Base-by-base conservation (phyloP, 2,329 filamentous ascomycete genomes). In the Elsinoe necatrix region DNA sequence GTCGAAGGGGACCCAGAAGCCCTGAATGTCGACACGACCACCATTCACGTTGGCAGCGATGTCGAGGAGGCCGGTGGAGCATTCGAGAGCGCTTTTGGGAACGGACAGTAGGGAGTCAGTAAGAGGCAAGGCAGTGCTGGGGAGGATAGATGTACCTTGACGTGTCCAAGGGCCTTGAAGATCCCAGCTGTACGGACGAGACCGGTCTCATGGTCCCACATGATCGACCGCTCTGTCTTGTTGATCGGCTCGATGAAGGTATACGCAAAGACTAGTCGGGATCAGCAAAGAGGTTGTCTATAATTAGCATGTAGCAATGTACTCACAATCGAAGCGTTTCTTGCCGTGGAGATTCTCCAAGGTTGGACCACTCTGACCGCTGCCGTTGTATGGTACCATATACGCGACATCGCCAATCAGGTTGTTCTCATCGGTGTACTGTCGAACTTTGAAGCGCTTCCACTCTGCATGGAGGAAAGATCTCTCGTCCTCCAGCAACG, bases 151-250 rank as follows among this genome's bases (percentile, higher is more conserved):
- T 76, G 67, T 68, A 90, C 92, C 83, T 98, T 98, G 61, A 85
- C 80, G 67, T 92, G 92, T 61, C 86, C 84, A 68, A 85, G 85
- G 62, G 87, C 90, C 70, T 95, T 95, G 79, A 97, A 97, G 68
- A 97, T 88, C 25, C 90, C 87, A 1, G 91, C 96, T 71, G 95
- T 95, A 60, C 92, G 85, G 60, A 97, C 91, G 27, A 97, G 83
- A 7, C 93, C 93, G 60, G 92, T 83, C 64, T 95, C 92, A 74
- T 96, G 96, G 71, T 98, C 93, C 93, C 93, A 98, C 82, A 96
- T 90, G 59, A 97, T 84, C 0, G 81, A 82, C 68, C 86, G 91
- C 54, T 80, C 77, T 61, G 77, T 79, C 1, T 84, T 59, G 0
- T 58, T 80, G 9, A 78, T 82, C 0, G 87, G 87, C 2, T 86